A percentile compares a stretch with the other conserved stretches of the same genome.
Conservation (phyloP, 257 asterid species). For the Euphrasia confusa region DNA sequence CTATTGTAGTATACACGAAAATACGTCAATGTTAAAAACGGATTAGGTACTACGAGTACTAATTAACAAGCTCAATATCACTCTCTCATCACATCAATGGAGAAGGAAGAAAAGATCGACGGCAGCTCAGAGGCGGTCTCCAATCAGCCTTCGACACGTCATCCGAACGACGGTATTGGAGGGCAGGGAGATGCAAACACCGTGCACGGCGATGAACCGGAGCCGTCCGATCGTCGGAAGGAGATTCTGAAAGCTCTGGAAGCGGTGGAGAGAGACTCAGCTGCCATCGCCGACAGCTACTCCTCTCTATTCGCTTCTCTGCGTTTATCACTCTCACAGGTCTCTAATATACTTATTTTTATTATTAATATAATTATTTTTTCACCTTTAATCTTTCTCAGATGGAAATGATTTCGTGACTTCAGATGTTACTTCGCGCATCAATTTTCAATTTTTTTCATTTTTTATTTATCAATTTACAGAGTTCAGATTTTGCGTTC, state of each 20-base stretch:
- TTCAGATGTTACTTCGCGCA: neutral
- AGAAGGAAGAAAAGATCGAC: constrained; percentile 19
- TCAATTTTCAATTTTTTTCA: neutral
- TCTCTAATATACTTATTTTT: constrained; percentile 7
- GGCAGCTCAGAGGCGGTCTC: constrained; percentile 27
- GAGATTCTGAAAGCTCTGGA: constrained; percentile 74
- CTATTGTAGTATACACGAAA: too few species aligned
- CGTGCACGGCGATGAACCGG: constrained; percentile 17
- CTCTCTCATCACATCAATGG: constrained; percentile 21
- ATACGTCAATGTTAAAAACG: too few species aligned
- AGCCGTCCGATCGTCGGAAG: constrained; percentile 38
- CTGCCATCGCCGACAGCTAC: constrained; percentile 78
- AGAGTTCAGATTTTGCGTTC: neutral
- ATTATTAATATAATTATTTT: neutral
- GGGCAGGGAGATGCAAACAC: constrained; percentile 15
- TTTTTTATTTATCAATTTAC: too few species aligned
- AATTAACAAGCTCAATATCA: too few species aligned
- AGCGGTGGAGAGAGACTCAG: constrained; percentile 79
- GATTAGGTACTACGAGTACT: too few species aligned
- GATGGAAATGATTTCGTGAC: neutral
- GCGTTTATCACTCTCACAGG: constrained; percentile 75
- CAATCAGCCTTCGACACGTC: constrained; percentile 10
- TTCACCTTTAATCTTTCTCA: constrained; percentile 10
- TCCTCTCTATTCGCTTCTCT: constrained; percentile 75
- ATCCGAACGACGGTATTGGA: constrained; percentile 23